Percentiles rank a stretch among this genome's conserved stretches.
These are phyloP conservation scores for Ceratobasidium sp. DNA, from an alignment of 1,284 basidiomycete species.

Conservation along the genomic window DNA sequence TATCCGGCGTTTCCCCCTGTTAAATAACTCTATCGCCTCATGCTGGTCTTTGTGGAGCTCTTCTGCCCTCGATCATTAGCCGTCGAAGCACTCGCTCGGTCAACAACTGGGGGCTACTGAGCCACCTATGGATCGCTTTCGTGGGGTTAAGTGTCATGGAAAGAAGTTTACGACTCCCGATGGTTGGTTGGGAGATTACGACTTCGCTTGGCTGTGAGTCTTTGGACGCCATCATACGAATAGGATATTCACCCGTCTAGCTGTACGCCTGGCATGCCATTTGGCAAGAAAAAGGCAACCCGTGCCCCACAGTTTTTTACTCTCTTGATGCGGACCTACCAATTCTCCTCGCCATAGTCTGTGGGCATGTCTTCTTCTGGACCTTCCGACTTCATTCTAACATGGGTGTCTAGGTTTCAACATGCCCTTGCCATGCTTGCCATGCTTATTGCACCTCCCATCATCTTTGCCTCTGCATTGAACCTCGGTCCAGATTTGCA, in stretches of 20 bases:
- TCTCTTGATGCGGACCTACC: constrained; percentile 77
- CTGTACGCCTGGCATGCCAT: constrained; percentile 72
- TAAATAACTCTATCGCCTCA: constrained; percentile 7
- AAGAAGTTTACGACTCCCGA: constrained; percentile 52
- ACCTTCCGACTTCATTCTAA: background rate
- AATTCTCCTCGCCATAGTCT: constrained; percentile 74
- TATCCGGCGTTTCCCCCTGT: background rate
- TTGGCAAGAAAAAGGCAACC: constrained; percentile 58
- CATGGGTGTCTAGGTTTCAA: constrained; percentile 63
- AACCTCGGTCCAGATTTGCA: constrained; percentile 69
- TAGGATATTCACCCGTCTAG: background rate
- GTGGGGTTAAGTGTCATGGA: constrained; percentile 27
- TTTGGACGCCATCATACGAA: background rate
- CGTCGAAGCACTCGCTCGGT: constrained; percentile 16
- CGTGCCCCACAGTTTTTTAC: constrained; percentile 80
- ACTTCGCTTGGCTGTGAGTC: constrained; percentile 64
- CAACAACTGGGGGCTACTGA: constrained; percentile 25
- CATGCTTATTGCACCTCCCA: constrained; percentile 69
- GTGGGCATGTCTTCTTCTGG: constrained; percentile 58
- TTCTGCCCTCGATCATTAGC: constrained; percentile 21
- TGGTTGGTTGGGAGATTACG: constrained; percentile 80
- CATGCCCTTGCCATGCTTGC: constrained; percentile 85
- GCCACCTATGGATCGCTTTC: constrained; percentile 29
- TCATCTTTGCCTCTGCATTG: constrained; percentile 79
- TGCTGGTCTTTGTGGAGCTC: background rate